Conservation (phyloP, 148 eudicot genomes). For the Cornus kousa region DNA sequence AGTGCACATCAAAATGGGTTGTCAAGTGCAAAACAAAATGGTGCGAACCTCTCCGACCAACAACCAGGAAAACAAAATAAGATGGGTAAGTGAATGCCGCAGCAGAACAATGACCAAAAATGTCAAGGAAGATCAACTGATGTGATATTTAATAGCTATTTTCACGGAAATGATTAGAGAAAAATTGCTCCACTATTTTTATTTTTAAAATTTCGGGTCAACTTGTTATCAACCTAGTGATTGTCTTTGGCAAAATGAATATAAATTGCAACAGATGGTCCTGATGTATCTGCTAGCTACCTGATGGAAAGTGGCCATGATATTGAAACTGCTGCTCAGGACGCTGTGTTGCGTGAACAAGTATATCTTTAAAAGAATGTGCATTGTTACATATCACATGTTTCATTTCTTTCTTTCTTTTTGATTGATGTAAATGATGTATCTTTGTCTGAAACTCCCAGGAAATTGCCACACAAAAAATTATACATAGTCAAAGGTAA, state of each 20-base stretch:
- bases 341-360: conserved; percentile 87
- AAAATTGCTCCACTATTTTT: conserved; percentile 10
- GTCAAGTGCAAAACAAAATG: conserved; percentile 10
- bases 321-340: conserved; percentile 79
- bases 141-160: conserved; percentile 4
- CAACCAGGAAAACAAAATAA: conserved; percentile 15
- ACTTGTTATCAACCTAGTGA: neutral
- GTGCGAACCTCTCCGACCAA: conserved; percentile 16
- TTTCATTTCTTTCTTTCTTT: conserved; percentile 10
- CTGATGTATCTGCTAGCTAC: conserved; percentile 22
- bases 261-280: conserved; percentile 15
- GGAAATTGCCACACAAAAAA: conserved; percentile 72
- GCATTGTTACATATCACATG: conserved; percentile 1
- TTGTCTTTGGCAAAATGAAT: neutral
- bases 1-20: conserved; percentile 26
- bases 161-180: conserved; percentile 12
- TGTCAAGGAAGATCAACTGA: neutral
- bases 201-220: neutral
- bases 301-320: conserved; percentile 28
- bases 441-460: conserved; percentile 28
- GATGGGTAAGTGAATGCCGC: conserved; percentile 11
- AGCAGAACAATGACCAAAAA: conserved; percentile 14
- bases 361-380: conserved; percentile 34
- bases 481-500: conserved; percentile 79
- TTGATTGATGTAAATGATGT: conserved; percentile 17